Evolutionary conservation across 768 basidiomycete genomes (phyloP).

Genomic region (Megacollybia marginata): DNA sequence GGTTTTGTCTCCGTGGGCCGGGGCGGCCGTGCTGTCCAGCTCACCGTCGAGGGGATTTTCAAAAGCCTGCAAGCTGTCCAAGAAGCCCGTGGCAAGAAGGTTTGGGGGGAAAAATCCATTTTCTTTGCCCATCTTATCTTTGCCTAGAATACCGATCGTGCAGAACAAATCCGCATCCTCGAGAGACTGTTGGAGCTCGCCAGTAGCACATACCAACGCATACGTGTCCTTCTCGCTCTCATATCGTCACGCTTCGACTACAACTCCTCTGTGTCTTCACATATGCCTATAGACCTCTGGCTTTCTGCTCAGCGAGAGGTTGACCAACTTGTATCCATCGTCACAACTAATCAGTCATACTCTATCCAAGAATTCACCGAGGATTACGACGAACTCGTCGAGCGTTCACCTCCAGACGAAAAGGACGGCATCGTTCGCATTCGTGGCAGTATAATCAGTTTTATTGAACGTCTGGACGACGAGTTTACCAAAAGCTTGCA

Average conservation of each 20-base stretch:
- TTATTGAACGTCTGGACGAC: conserved; percentile 93
- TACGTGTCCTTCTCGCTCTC: conserved; percentile 89
- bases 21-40: conserved; percentile 77
- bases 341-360: conserved; percentile 66
- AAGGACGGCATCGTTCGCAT: conserved; percentile 73
- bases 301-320: conserved; percentile 79
- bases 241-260: conserved; percentile 97
- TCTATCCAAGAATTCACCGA: conserved; percentile 79
- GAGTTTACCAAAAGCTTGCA: conserved; percentile 97
- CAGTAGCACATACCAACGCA: conserved; percentile 83
- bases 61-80: conserved; percentile 87
- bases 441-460: conserved; percentile 92
- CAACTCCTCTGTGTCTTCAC: conserved; percentile 75
- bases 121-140: background rate
- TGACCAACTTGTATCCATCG: conserved; percentile 77
- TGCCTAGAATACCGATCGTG: conserved; percentile 89
- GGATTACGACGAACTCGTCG: conserved; percentile 87
- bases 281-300: conserved; percentile 95
- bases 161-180: conserved; percentile 88
- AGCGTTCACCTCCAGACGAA: conserved; percentile 72
- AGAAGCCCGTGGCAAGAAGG: conserved; percentile 96
- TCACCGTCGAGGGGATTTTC: conserved; percentile 81
- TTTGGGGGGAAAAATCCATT: conserved; percentile 28
- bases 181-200: conserved; percentile 83
- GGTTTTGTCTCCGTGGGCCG: conserved; percentile 89